Evolutionary conservation across 208 protist species (phyloP).

Genomic region (Entamoeba invadens): DNA sequence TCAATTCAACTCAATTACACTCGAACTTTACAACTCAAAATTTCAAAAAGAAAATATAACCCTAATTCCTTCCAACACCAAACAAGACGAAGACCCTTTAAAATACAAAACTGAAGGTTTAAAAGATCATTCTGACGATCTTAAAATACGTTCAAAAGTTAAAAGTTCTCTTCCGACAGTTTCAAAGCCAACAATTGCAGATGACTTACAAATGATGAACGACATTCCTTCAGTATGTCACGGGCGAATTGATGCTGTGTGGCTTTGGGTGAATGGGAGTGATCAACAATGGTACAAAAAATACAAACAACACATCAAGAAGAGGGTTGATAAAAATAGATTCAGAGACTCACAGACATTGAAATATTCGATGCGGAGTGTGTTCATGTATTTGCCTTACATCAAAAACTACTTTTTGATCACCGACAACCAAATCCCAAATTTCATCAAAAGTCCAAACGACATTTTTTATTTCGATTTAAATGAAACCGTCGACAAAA

Average conservation of each 20-base stretch:
- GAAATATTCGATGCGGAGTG: not conserved
- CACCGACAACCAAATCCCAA: not conserved
- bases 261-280: not conserved
- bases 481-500: not conserved
- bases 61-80: no score
- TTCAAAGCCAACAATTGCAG: not conserved
- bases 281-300: not conserved
- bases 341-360: not conserved
- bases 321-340: not conserved
- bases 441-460: not conserved
- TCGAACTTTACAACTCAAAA: no score
- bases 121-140: no score
- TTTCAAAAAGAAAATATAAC: no score
- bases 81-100: no score
- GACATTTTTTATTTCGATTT: no score
- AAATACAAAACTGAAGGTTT: no score
- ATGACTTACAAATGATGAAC: not conserved
- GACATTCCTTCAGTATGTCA: not conserved
- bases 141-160: no score
- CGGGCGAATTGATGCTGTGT: not conserved
- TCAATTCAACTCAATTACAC: no score
- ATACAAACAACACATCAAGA: not conserved
- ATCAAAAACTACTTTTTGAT: not conserved
- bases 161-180: not conserved
- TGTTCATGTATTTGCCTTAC: not conserved